These are phyloP conservation scores for Hymenoscyphus albidus DNA, from an alignment of 2,329 filamentous ascomycete genomes.

Conservation along the genomic window DNA sequence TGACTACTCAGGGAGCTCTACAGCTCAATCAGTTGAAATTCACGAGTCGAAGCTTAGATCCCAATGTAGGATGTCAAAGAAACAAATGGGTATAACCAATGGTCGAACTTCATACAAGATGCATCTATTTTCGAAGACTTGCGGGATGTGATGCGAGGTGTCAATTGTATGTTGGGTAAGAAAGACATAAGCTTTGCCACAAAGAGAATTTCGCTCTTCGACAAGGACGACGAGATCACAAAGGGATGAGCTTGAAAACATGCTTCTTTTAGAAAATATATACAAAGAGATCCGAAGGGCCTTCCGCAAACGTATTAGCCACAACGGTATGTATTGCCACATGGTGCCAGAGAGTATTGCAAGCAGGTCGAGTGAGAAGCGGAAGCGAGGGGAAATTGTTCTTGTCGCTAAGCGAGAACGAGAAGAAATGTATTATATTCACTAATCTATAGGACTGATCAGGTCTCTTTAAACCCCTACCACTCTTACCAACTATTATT, in stretches of 20 bases:
- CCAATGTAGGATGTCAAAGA: background rate
- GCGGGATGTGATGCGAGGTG: background rate
- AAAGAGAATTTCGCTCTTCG: background rate
- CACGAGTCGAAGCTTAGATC: background rate
- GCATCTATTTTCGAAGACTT: background rate
- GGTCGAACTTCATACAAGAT: background rate
- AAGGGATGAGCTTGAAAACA: background rate
- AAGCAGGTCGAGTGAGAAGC: no score
- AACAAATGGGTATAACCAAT: background rate
- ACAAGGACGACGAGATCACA: background rate
- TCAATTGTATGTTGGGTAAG: background rate
- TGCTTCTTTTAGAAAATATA: background rate
- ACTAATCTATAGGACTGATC: no score
- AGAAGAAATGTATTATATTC: no score
- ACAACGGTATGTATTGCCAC: background rate
- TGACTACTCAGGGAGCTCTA: background rate
- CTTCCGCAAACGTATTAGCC: background rate
- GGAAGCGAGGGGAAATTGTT: no score
- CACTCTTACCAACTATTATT: no score
- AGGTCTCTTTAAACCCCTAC: no score
- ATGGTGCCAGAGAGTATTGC: no score
- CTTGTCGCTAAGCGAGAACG: no score
- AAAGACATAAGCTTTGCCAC: background rate
- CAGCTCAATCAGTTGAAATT: background rate
- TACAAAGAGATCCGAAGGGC: background rate